Evolutionary conservation across 768 basidiomycete genomes (phyloP).

Genomic region (Pulveroboletus sp.): DNA sequence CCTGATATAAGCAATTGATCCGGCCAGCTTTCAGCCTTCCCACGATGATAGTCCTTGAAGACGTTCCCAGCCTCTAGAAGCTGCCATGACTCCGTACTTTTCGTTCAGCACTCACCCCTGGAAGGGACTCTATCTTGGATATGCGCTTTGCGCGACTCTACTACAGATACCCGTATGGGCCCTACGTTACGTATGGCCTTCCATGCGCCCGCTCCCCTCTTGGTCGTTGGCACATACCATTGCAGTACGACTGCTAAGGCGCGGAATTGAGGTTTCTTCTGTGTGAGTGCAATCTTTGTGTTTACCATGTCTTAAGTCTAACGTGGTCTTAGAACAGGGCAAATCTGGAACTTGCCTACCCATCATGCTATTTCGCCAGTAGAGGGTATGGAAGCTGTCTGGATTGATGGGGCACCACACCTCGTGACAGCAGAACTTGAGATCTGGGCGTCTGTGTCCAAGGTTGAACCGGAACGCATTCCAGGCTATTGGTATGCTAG

Average conservation of each 20-base stretch:
- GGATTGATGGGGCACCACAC: conserved; percentile 32
- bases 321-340: conserved; percentile 9
- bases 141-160: conserved; percentile 39
- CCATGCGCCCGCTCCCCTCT: conserved; percentile 42
- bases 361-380: conserved; percentile 9
- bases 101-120: conserved; percentile 39
- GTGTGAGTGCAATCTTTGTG: conserved; percentile 13
- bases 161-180: conserved; percentile 50
- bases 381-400: conserved; percentile 22
- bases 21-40: too few relatives aligned
- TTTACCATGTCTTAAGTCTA: not conserved
- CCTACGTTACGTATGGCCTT: conserved; percentile 31
- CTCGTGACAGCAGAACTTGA: conserved; percentile 31
- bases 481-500: conserved; percentile 60
- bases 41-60: too few relatives aligned
- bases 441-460: conserved; percentile 28
- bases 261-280: conserved; percentile 12
- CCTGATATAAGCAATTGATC: too few relatives aligned
- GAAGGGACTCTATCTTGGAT: conserved; percentile 47
- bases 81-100: conserved; percentile 8
- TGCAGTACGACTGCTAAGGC: conserved; percentile 34
- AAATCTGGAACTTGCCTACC: conserved; percentile 4
- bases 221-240: conserved; percentile 46
- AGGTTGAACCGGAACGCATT: conserved; percentile 41
- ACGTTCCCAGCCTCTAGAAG: not conserved